Evolutionary conservation across 1,284 basidiomycete genomes (phyloP), one percentile per base, ranked within the genome.

Genomic region (Tranzscheliella williamsii): DNA sequence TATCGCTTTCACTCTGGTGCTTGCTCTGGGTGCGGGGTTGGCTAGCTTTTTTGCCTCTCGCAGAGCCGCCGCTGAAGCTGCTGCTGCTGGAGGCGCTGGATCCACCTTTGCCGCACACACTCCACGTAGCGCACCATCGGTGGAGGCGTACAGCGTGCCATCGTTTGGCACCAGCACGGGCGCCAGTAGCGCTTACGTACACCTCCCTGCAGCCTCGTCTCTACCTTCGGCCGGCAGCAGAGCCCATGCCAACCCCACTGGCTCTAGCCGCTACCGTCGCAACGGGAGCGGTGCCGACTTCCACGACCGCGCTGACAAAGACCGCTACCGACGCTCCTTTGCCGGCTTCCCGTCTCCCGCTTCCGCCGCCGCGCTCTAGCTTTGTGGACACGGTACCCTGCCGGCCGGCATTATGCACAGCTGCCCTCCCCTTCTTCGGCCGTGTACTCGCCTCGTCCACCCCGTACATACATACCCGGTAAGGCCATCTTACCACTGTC

Each of bases 1-100:
- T 36, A 71, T 73, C 38, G 31, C 69, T 20, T 60, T 73, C 30
- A 73, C 70, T 2, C 35, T 71, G 23, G 11, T 73, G 24, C 44
- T 73, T 11, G 70, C 70, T 6, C 18, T 73, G 5, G 61, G 67
- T 11, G 69, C 70, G 0, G 63, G 66, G 4, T 23, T 73, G 20
- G 58, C 42, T 3, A 66, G 56, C 16, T 60, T 68, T 26, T 27
- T 67, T 6, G 56, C 57, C 2, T 34, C 36, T 2, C 46, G 64
- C 8, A 26, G 37, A 17, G 49, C 62, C 0, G 50, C 53, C 2
- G 32, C 49, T 0, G 55, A 34, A 15, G 26, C 50, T 2, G 24
- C 23, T 4, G 18, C 17, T 0, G 26, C 34, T 8, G 16, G 26
- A 16, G 24, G 7, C 3, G 33, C 18, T 5, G 33, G 16, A 11